Evolutionary conservation across 257 asterid genomes (phyloP).

Genomic region (Solanum ossicruentum): DNA sequence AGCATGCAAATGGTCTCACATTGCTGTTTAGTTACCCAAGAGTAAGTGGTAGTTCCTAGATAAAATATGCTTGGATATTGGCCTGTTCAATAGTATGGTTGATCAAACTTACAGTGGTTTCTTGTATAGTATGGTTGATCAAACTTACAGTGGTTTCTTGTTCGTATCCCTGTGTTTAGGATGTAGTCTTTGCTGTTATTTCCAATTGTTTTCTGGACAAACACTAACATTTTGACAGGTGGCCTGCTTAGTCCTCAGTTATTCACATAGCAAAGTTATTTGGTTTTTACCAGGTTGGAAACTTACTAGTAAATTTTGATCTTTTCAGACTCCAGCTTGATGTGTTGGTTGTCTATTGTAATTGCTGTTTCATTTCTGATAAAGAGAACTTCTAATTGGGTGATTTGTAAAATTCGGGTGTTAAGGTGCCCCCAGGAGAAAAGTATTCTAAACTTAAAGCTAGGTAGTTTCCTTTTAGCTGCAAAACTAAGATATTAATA

Average conservation of each 20-base stretch:
- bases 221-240: background rate
- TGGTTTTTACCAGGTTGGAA: background rate
- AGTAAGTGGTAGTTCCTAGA: constrained; percentile 30
- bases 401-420: background rate
- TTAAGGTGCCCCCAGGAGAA: background rate
- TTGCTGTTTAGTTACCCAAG: constrained; percentile 43
- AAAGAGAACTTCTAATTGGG: background rate
- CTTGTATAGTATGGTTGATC: background rate
- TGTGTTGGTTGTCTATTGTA: background rate
- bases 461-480: background rate
- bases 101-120: background rate
- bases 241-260: background rate
- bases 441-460: background rate
- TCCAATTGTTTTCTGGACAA: background rate
- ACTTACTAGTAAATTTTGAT: background rate
- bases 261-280: background rate
- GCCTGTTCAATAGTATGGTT: background rate
- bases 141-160: background rate
- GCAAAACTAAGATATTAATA: background rate
- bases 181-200: background rate
- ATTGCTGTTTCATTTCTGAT: background rate
- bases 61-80: background rate
- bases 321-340: background rate
- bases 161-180: background rate
- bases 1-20: constrained; percentile 15